Percentiles rank a stretch among this genome's conserved stretches.
Evolutionary conservation across 2,329 filamentous ascomycete genomes (phyloP).

Genomic region (Cercospora citrullina): DNA sequence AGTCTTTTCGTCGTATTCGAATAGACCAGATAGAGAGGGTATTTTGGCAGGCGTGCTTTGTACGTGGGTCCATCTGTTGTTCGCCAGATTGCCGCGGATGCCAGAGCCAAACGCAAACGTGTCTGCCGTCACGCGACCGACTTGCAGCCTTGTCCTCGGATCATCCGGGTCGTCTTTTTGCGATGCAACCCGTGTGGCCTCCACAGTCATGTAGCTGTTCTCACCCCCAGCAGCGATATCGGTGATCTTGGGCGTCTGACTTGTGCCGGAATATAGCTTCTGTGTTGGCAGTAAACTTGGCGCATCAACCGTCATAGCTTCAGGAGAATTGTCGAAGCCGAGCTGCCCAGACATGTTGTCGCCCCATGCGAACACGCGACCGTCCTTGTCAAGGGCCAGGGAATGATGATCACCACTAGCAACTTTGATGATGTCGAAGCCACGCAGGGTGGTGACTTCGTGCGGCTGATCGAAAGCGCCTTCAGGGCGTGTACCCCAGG

Average conservation of each 20-base stretch:
- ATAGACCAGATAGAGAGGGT: conserved; percentile 77
- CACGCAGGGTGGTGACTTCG: conserved; percentile 70
- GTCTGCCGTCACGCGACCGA: conserved; percentile 67
- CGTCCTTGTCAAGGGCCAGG: conserved; percentile 71
- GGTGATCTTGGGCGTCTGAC: conserved; percentile 66
- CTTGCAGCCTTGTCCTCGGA: conserved; percentile 41
- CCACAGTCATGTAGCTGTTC: conserved; percentile 85
- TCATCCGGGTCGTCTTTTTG: conserved; percentile 37
- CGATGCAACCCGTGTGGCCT: conserved; percentile 63
- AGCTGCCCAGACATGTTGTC: conserved; percentile 92
- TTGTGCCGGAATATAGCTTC: conserved; percentile 69
- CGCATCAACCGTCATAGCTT: conserved; percentile 63
- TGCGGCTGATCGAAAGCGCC: conserved; percentile 81
- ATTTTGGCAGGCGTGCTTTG: conserved; percentile 77
- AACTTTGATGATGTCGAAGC: conserved; percentile 70
- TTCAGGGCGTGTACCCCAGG: conserved; percentile 72
- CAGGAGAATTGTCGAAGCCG: conserved; percentile 70
- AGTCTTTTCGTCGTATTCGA: conserved; percentile 78
- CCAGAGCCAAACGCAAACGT: conserved; percentile 86
- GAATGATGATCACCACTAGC: conserved; percentile 88
- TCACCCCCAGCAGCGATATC: conserved; percentile 79
- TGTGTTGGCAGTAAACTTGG: conserved; percentile 71
- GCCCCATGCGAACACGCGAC: conserved; percentile 81
- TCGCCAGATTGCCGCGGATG: conserved; percentile 79
- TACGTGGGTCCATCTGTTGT: conserved; percentile 84